Base-by-base conservation (phyloP, 2,329 filamentous ascomycete genomes). In the Akanthomyces uredinophilus region DNA sequence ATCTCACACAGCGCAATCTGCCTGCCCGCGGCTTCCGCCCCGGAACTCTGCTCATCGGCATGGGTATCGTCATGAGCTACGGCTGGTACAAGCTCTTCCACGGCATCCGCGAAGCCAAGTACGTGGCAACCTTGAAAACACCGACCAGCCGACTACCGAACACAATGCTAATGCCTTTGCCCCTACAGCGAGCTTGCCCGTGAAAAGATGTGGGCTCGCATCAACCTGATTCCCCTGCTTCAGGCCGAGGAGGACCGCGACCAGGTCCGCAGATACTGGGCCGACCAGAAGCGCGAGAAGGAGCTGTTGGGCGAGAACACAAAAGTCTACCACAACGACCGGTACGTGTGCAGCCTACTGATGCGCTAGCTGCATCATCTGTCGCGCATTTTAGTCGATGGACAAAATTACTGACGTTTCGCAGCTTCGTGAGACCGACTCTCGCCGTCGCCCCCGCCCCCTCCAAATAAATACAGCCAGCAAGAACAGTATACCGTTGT, bases 131-230 rank as follows among this genome's bases (percentile, higher is more conserved):
- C 49, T 22, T 41, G 18, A 22, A 20, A 47, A 16, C 37, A 56
- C 39, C 39, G 39, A 44, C 29, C 32, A 20, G 5, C 10, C 8
- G 1, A 8, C 16, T 20, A 50, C 16, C n/a, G 47, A 46, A 20
- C n/a, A 54, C 8, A 14, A 41, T 24, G 11, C 63, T 67, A 39
- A 68, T 64, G 6, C n/a, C 22, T 11, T 18, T 11, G 5, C 14
- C 44, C n/a, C 1, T 0, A 63, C 70, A 97, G 93, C 73, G 95
- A 99, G 78, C 88, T 96, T 68, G 91, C 88, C 66, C 91, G 95
- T 70, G 95, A 99, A 74, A 99, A 98, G 83, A 95, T 96, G 86
- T 99, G 95, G 95, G 87, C 91, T 65, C 89, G 95, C 73, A 96
- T 99, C 78, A 87, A 98, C 79, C 83, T 99, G 66, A 95, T 94